phyloP scores from a whole-genome alignment of 768 basidiomycete genomes.

The Lentinus tigrinus region DNA sequence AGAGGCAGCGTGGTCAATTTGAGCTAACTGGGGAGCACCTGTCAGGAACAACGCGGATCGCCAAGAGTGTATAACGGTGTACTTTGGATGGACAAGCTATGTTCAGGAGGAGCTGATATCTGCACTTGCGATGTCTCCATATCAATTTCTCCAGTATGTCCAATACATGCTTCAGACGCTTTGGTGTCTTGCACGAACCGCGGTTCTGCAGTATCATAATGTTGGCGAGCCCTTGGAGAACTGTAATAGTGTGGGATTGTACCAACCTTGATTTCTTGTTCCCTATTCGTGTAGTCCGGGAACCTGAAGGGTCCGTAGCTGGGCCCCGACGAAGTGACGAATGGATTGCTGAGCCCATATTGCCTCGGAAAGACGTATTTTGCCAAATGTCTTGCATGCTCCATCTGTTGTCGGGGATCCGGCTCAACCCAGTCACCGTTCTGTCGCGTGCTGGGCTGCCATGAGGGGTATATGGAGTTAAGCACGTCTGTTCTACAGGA shows the following conservation, averaged over 20 bases:
- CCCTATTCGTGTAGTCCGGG: slow-evolving; percentile 59
- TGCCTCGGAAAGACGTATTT: slow-evolving; percentile 88
- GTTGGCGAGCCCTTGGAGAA: not conserved
- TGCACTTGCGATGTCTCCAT: slow-evolving; percentile 66
- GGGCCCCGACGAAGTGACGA: slow-evolving; percentile 28
- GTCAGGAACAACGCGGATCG: not conserved
- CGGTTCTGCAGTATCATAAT: slow-evolving; percentile 10
- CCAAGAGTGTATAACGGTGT: slow-evolving; percentile 5
- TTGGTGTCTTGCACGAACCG: slow-evolving; percentile 68
- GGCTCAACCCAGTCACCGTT: slow-evolving; percentile 38
- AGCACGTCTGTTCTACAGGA: slow-evolving; percentile 52
- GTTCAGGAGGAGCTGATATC: slow-evolving; percentile 64
- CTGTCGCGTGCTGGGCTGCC: slow-evolving; percentile 31
- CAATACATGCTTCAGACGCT: slow-evolving; percentile 59
- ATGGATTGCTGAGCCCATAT: slow-evolving; percentile 64
- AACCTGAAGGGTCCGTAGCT: not conserved
- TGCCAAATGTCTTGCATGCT: slow-evolving; percentile 59
- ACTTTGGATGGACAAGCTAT: slow-evolving; percentile 80
- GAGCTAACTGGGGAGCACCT: slow-evolving; percentile 32
- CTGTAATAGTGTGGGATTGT: too few relatives aligned
- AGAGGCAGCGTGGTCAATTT: slow-evolving; percentile 33
- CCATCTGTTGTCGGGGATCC: slow-evolving; percentile 45
- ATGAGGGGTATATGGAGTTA: slow-evolving; percentile 52
- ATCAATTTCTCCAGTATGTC: slow-evolving; percentile 59
- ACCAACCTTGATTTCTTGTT: slow-evolving; percentile 66